A percentile compares a stretch with the other conserved stretches of the same genome.
Conservation (phyloP, 345 rosid species). For the Pelargonium nanum region DNA sequence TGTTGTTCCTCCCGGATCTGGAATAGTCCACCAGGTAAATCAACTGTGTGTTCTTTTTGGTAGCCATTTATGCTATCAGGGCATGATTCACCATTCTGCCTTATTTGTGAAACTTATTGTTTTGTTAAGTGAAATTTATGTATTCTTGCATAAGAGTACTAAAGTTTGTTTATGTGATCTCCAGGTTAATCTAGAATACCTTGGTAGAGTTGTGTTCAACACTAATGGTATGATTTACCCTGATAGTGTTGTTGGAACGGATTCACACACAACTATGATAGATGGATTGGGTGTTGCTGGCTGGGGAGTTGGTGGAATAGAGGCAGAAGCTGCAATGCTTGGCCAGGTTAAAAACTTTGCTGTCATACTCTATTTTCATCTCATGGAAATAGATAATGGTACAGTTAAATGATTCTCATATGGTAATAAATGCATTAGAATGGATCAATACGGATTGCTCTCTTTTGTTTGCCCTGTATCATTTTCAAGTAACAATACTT, state of each 20-base stretch:
- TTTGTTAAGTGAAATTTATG: not conserved
- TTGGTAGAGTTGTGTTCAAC: slow-evolving; percentile 88
- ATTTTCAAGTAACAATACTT: not conserved
- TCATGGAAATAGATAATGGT: slow-evolving; percentile 1
- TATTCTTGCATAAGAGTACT: not conserved
- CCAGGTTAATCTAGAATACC: slow-evolving; percentile 87
- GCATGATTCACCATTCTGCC: not conserved
- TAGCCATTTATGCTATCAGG: not conserved
- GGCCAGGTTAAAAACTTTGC: slow-evolving; percentile 58
- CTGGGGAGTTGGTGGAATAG: slow-evolving; percentile 98
- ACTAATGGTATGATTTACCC: slow-evolving; percentile 68
- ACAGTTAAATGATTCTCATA: not conserved
- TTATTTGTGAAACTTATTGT: not conserved
- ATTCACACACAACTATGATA: slow-evolving; percentile 95
- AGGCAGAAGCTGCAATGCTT: slow-evolving; percentile 96
- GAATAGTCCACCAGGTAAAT: slow-evolving; percentile 87
- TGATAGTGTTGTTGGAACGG: slow-evolving; percentile 94
- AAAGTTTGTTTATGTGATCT: slow-evolving; percentile 8
- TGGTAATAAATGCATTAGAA: not conserved
- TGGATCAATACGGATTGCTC: not conserved
- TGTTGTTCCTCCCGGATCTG: slow-evolving; percentile 95
- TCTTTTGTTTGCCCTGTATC: too few relatives aligned
- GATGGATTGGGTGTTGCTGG: slow-evolving; percentile 97
- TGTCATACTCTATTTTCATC: not conserved
- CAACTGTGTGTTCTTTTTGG: not conserved